Evolutionary conservation across 108 stramenopile genomes (phyloP).

Genomic region (Stephanodiscus minutulus): DNA sequence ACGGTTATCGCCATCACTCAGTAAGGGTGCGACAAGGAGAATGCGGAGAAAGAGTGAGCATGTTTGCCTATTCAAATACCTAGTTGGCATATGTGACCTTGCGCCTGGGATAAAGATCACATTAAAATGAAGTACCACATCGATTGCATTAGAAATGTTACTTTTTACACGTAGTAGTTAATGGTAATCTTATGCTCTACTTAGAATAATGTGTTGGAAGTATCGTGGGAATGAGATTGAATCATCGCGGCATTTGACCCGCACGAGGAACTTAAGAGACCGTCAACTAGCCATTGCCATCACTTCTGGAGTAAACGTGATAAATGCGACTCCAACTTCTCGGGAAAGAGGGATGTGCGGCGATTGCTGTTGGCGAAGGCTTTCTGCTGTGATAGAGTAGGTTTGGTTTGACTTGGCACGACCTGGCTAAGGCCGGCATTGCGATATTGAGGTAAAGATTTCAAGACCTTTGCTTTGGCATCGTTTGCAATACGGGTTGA

Average conservation of each 20-base stretch:
- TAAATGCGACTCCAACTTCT: conserved; percentile 11
- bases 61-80: too few relatives aligned
- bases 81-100: too few relatives aligned
- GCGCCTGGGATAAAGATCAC: too few relatives aligned
- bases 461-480: conserved; percentile 15
- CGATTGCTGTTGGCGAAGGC: conserved; percentile 19
- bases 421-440: conserved; percentile 9
- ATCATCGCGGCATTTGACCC: not conserved
- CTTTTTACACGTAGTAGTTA: not conserved
- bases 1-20: too few relatives aligned
- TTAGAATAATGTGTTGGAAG: not conserved
- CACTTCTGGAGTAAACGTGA: conserved; percentile 14
- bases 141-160: too few relatives aligned
- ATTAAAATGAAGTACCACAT: too few relatives aligned
- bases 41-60: too few relatives aligned
- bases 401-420: conserved; percentile 9
- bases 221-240: too few relatives aligned
- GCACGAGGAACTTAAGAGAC: not conserved
- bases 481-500: conserved; percentile 35
- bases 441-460: not conserved
- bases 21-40: too few relatives aligned
- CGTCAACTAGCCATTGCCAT: not conserved
- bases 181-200: not conserved
- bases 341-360: conserved; percentile 16
- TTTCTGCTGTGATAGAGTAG: conserved; percentile 16